Evolutionary conservation across 768 basidiomycete genomes (phyloP).

Genomic region (Xerocomus spinulosus): DNA sequence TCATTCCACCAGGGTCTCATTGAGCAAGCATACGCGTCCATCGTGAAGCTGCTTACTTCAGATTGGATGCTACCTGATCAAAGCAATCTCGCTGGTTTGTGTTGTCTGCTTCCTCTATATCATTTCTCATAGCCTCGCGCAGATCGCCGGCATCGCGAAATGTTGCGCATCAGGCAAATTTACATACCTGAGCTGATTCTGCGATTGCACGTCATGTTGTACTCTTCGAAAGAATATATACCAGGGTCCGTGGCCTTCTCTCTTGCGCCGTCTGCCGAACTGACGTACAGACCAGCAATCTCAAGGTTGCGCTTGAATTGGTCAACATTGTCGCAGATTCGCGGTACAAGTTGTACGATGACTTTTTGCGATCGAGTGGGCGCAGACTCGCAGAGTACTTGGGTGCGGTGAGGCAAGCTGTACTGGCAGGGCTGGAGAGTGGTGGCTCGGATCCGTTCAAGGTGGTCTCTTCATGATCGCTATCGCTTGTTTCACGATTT

Average conservation of each 20-base stretch:
- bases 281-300: conserved; percentile 47
- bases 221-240: conserved; percentile 56
- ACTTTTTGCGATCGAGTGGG: conserved; percentile 63
- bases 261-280: neutral
- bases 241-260: conserved; percentile 53
- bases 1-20: conserved; percentile 44
- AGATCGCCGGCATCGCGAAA: conserved; percentile 57
- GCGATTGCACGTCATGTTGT: conserved; percentile 71
- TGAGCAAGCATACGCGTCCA: conserved; percentile 59
- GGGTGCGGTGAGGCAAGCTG: conserved; percentile 62
- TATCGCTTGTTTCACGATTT: neutral
- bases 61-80: conserved; percentile 70
- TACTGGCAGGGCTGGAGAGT: conserved; percentile 65
- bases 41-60: conserved; percentile 65
- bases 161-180: conserved; percentile 79
- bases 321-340: conserved; percentile 88
- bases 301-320: conserved; percentile 69
- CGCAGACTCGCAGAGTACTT: conserved; percentile 70
- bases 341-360: conserved; percentile 78
- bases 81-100: conserved; percentile 37
- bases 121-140: conserved; percentile 28
- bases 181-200: conserved; percentile 89
- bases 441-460: conserved; percentile 78
- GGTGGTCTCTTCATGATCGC: conserved; percentile 29
- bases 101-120: neutral